Conservation (phyloP, 768 basidiomycete genomes). For the Boletus eberwhitei region DNA sequence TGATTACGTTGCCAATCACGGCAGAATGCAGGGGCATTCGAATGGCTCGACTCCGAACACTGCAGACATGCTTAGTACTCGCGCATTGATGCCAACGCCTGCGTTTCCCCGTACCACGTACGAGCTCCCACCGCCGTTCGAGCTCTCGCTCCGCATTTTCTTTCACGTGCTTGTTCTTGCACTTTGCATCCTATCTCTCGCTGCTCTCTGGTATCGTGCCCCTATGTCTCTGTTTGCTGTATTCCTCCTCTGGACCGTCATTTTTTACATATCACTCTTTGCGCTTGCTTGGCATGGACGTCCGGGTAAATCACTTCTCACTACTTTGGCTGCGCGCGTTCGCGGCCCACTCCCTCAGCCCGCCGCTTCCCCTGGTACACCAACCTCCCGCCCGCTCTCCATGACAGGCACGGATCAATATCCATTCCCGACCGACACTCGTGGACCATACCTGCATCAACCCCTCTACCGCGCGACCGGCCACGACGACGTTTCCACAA, state of each 20-base stretch:
- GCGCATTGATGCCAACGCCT: constrained; percentile 33
- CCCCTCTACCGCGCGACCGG: constrained; percentile 53
- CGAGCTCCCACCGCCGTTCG: constrained; percentile 37
- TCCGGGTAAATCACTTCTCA: constrained; percentile 56
- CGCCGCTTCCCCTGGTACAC: constrained; percentile 33
- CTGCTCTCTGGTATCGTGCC: constrained; percentile 57
- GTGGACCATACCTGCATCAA: constrained; percentile 67
- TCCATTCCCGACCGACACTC: constrained; percentile 42
- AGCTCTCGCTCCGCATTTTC: constrained; percentile 45
- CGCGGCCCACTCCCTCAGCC: constrained; percentile 33
- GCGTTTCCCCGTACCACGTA: constrained; percentile 21
- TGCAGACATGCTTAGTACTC: constrained; percentile 45
- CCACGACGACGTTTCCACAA: constrained; percentile 41
- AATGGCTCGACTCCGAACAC: constrained; percentile 49
- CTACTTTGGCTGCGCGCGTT: constrained; percentile 45
- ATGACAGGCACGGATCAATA: constrained; percentile 40
- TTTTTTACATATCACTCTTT: constrained; percentile 56
- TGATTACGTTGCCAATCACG: constrained; percentile 62
- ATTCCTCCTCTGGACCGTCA: constrained; percentile 58
- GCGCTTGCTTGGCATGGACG: constrained; percentile 55
- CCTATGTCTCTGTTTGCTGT: constrained; percentile 55
- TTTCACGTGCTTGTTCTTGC: constrained; percentile 59
- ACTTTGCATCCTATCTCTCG: constrained; percentile 53
- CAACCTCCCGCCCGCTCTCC: constrained; percentile 40
- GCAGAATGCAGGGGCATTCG: constrained; percentile 40